phyloP scores from a whole-genome alignment of 1,284 basidiomycete genomes.

The Ceratobasidium sp. region DNA sequence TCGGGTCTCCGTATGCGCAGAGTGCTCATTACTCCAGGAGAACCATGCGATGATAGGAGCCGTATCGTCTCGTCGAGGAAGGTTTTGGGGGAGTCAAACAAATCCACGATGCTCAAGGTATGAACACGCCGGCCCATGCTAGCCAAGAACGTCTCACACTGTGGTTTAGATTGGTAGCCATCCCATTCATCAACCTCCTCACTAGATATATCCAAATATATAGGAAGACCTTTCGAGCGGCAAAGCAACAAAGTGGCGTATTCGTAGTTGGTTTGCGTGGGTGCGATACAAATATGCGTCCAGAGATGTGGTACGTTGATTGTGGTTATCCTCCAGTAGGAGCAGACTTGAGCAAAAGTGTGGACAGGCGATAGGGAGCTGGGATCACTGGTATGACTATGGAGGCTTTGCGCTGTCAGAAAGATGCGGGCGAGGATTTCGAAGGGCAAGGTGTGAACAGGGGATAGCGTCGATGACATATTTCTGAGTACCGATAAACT shows the following conservation, averaged over 20 bases:
- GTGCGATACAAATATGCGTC: background rate
- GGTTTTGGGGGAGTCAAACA: too few relatives aligned
- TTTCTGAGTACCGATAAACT: background rate
- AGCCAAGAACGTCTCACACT: background rate
- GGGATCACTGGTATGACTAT: background rate
- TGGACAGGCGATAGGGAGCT: background rate
- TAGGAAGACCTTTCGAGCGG: background rate
- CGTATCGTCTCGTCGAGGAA: background rate
- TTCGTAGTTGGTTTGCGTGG: background rate
- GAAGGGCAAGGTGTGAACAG: background rate
- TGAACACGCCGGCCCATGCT: background rate
- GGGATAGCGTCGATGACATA: background rate
- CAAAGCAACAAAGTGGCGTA: background rate
- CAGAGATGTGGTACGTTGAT: background rate
- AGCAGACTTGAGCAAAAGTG: background rate
- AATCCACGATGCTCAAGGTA: background rate
- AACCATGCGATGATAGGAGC: background rate
- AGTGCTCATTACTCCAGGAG: background rate
- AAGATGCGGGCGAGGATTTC: background rate
- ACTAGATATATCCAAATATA: background rate
- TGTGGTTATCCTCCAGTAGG: background rate
- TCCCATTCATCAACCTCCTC: background rate
- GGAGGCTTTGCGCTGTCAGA: background rate
- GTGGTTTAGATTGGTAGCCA: background rate
- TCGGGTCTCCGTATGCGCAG: background rate